These are phyloP conservation scores for Psilocybe cyanescens DNA, from an alignment of 768 basidiomycete species.

Conservation along the genomic window DNA sequence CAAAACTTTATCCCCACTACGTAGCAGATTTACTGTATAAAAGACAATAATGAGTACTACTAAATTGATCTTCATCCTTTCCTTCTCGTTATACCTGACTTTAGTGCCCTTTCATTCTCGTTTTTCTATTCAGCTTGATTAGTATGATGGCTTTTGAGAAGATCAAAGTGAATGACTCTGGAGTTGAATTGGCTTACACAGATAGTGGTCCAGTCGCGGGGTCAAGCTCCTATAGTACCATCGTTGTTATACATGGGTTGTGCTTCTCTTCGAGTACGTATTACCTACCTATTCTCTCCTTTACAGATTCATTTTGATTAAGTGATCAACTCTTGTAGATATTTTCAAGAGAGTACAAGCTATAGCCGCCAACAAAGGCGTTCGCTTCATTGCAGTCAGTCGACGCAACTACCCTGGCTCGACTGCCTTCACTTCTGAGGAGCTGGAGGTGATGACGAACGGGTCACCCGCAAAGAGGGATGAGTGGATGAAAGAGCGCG, in stretches of 20 bases:
- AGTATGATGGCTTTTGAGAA: background rate
- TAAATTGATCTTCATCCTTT: too few species aligned
- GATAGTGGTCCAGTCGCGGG: conserved; percentile 1
- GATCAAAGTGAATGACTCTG: background rate
- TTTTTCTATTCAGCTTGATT: too few species aligned
- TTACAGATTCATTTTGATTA: too few species aligned
- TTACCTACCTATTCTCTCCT: background rate
- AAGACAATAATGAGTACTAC: too few species aligned
- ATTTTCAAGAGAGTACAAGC: conserved; percentile 1
- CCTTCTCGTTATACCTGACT: too few species aligned
- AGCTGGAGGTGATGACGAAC: background rate
- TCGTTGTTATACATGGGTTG: conserved; percentile 2
- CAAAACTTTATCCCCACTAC: too few species aligned
- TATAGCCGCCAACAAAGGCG: background rate
- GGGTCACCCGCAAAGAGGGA: background rate
- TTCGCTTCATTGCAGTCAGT: conserved; percentile 2
- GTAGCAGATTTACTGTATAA: too few species aligned
- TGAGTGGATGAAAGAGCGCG: background rate
- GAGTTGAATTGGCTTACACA: background rate
- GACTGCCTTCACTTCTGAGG: background rate
- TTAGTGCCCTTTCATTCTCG: too few species aligned
- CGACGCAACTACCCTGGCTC: background rate
- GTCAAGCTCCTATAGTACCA: background rate
- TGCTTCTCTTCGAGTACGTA: background rate
- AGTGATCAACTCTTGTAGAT: background rate